A percentile compares a stretch with the other conserved stretches of the same genome.
phyloP scores from a whole-genome alignment of 805 yeast species.

The Saccharomyces paradoxus region DNA sequence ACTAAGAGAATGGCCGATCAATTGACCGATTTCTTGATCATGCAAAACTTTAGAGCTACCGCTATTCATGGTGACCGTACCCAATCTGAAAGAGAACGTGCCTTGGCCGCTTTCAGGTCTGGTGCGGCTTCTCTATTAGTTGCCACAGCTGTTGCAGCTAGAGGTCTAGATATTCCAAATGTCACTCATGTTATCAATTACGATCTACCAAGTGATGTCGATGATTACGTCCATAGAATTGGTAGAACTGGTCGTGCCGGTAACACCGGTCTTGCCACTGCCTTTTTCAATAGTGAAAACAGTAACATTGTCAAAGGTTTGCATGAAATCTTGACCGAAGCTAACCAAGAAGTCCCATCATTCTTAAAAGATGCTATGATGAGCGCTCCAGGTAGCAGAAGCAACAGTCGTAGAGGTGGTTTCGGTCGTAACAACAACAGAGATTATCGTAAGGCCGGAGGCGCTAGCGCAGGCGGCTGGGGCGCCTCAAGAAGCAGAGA shows the following conservation, averaged over 20 bases:
- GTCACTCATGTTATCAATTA: conserved; percentile 96
- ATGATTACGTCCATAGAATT: conserved; percentile 97
- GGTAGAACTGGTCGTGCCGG: conserved; percentile 99
- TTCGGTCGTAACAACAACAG: conserved; percentile 37
- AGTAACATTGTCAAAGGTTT: conserved; percentile 81
- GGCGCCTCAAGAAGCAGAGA: conserved; percentile 27
- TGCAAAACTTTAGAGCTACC: conserved; percentile 90
- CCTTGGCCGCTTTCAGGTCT: conserved; percentile 83
- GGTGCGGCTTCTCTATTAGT: conserved; percentile 92
- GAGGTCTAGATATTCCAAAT: conserved; percentile 99
- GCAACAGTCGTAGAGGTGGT: conserved; percentile 47
- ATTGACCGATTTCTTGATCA: conserved; percentile 82
- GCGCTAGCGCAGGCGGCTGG: conserved; percentile 28
- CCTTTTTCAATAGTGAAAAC: conserved; percentile 95
- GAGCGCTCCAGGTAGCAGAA: conserved; percentile 56
- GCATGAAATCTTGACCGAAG: conserved; percentile 81
- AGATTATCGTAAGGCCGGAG: conserved; percentile 42
- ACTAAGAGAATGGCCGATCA: conserved; percentile 98
- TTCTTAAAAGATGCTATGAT: conserved; percentile 75
- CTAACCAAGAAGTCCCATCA: conserved; percentile 94
- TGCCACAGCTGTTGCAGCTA: conserved; percentile 99
- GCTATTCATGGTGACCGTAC: conserved; percentile 99
- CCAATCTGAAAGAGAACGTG: conserved; percentile 95
- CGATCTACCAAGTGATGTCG: conserved; percentile 93
- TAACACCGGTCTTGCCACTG: conserved; percentile 96